Percentiles rank a stretch among this genome's conserved stretches.
phyloP scores from a whole-genome alignment of 2,329 filamentous ascomycete genomes.

The Dichotomopilus funicola region DNA sequence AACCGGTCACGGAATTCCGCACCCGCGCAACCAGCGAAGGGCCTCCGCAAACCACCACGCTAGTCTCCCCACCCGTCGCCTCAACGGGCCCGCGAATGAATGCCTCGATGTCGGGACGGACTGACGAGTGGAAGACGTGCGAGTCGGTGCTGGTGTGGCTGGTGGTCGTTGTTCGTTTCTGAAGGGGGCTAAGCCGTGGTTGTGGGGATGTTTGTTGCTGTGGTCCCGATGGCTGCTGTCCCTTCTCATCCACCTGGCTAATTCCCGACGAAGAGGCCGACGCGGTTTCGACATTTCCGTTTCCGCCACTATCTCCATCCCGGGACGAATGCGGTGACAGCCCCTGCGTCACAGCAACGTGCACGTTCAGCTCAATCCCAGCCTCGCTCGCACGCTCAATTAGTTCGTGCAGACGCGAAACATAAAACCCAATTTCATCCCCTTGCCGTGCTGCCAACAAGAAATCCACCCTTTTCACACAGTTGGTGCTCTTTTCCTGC shows the following conservation, averaged over 20 bases:
- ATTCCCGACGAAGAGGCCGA: slow-evolving; percentile 17
- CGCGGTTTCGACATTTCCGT: slow-evolving; percentile 14
- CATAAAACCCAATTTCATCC: slow-evolving; percentile 51
- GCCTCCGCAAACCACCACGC: slow-evolving; percentile 54
- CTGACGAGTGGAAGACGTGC: slow-evolving; percentile 39
- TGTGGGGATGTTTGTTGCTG: slow-evolving; percentile 13
- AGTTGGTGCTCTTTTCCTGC: slow-evolving; percentile 35
- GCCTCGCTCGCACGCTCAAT: slow-evolving; percentile 36
- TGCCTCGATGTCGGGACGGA: slow-evolving; percentile 43
- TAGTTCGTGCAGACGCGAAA: slow-evolving; percentile 41
- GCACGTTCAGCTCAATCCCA: slow-evolving; percentile 45
- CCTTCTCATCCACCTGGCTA: slow-evolving; percentile 24
- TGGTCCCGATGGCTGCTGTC: slow-evolving; percentile 24
- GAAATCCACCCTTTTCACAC: slow-evolving; percentile 48
- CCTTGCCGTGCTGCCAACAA: slow-evolving; percentile 45
- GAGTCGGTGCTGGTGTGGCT: slow-evolving; percentile 30
- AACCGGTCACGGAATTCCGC: slow-evolving; percentile 47
- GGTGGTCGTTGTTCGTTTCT: slow-evolving; percentile 3
- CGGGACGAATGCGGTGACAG: slow-evolving; percentile 7
- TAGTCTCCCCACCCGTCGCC: slow-evolving; percentile 54
- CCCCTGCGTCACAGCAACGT: slow-evolving; percentile 47
- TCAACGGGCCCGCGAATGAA: slow-evolving; percentile 51
- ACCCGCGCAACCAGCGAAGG: slow-evolving; percentile 47
- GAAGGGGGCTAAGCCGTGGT: background rate
- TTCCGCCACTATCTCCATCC: slow-evolving; percentile 16